Evolutionary conservation across 805 yeast genomes (phyloP).

Genomic region (Schwanniomyces pseudopolymorphus): DNA sequence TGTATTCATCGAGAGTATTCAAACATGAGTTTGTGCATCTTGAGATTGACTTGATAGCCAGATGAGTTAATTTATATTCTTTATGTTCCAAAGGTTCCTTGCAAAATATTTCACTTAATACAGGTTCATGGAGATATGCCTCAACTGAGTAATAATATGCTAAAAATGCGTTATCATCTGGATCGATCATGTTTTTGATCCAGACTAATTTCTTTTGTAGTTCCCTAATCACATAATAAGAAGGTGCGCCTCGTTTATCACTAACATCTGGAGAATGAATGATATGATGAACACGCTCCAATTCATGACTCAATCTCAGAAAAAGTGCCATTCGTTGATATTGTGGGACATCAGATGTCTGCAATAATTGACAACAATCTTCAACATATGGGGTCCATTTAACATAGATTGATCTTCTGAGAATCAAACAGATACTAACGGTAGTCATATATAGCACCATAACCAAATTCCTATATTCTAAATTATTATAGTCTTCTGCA

Average conservation of each 20-base stretch:
- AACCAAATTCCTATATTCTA: constrained; percentile 53
- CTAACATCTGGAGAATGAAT: constrained; percentile 38
- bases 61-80: constrained; percentile 14
- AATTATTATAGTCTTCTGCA: not conserved
- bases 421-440: constrained; percentile 61
- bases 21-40: constrained; percentile 56
- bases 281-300: constrained; percentile 60
- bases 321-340: constrained; percentile 52
- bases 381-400: constrained; percentile 67
- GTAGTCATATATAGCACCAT: constrained; percentile 61
- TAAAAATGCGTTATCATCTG: constrained; percentile 40
- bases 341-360: constrained; percentile 26
- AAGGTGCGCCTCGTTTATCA: constrained; percentile 20
- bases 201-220: constrained; percentile 48
- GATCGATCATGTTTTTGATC: constrained; percentile 38
- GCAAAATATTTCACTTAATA: constrained; percentile 23
- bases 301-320: constrained; percentile 55
- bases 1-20: constrained; percentile 48
- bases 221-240: constrained; percentile 44
- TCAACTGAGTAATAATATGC: constrained; percentile 62
- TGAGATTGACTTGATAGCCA: constrained; percentile 44
- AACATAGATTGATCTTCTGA: constrained; percentile 61
- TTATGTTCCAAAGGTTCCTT: constrained; percentile 5
- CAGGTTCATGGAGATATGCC: constrained; percentile 65
- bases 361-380: constrained; percentile 55